These are phyloP conservation scores for Biancaea sappan DNA, from an alignment of 306 rosid species.

Conservation along the genomic window DNA sequence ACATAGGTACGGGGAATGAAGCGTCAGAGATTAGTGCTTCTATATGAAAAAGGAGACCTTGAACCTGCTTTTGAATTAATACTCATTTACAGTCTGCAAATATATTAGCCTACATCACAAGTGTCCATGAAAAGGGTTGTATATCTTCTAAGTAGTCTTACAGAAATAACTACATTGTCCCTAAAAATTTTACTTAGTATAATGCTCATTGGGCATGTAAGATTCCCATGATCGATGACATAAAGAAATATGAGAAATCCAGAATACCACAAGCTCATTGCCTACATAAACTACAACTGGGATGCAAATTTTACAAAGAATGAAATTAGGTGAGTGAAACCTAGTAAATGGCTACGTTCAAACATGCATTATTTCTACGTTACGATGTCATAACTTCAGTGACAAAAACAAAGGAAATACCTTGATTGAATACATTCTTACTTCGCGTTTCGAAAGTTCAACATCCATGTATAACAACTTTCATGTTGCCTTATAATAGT, in stretches of 20 bases:
- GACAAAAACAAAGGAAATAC: not conserved
- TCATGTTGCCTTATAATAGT: not conserved
- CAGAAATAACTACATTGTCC: not conserved
- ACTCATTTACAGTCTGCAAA: conserved; percentile 8
- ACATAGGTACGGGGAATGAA: conserved; percentile 11
- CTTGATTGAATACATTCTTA: conserved; percentile 1
- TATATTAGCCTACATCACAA: conserved; percentile 18
- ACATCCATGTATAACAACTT: conserved; percentile 1
- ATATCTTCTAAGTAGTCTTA: conserved; percentile 2
- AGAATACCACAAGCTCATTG: not conserved
- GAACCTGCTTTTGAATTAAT: not conserved
- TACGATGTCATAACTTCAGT: not conserved
- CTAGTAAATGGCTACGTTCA: not conserved
- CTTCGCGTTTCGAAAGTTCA: not conserved
- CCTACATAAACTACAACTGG: not conserved
- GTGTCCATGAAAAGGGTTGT: not conserved
- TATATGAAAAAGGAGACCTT: not conserved
- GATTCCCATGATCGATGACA: not conserved
- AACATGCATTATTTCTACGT: not conserved
- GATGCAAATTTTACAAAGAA: not conserved
- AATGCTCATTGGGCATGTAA: not conserved
- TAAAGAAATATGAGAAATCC: conserved; percentile 8
- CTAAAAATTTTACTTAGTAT: not conserved
- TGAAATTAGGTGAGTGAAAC: not conserved
- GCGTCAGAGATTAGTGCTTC: not conserved